A percentile compares a stretch with the other conserved stretches of the same genome.
Evolutionary conservation across 768 basidiomycete species (phyloP).

Genomic region (Rhizopogon roseolus): DNA sequence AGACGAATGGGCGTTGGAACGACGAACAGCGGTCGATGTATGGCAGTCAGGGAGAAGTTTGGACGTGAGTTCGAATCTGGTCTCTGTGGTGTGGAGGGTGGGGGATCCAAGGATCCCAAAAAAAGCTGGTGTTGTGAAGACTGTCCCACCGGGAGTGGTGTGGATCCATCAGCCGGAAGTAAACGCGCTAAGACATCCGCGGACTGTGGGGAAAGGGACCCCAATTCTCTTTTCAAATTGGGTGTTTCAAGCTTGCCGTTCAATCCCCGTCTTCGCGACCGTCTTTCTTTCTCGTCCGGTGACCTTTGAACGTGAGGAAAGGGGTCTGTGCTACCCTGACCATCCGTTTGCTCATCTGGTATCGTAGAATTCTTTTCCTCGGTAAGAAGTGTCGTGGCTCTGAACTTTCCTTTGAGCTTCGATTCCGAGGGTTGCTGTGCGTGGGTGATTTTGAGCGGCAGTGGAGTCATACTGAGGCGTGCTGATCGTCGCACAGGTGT

Average conservation of each 20-base stretch:
- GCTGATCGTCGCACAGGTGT: slow-evolving; percentile 35
- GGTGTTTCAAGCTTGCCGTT: background rate
- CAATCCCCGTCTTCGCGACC: slow-evolving; percentile 32
- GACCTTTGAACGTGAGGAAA: background rate
- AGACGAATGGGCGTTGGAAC: slow-evolving; percentile 25
- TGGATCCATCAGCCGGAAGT: slow-evolving; percentile 19
- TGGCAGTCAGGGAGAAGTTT: slow-evolving; percentile 12
- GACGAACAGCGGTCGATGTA: slow-evolving; percentile 23
- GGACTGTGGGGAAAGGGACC: slow-evolving; percentile 60
- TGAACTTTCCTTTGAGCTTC: slow-evolving; percentile 18
- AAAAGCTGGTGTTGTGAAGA: slow-evolving; percentile 10
- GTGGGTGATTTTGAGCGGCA: slow-evolving; percentile 5
- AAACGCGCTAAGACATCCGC: slow-evolving; percentile 35
- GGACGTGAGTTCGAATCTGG: slow-evolving; percentile 9
- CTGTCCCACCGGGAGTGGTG: slow-evolving; percentile 12
- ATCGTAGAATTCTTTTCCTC: background rate
- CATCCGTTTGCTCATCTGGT: background rate
- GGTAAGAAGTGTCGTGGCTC: slow-evolving; percentile 8
- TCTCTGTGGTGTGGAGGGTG: slow-evolving; percentile 17
- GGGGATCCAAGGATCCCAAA: slow-evolving; percentile 21
- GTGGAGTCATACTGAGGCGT: slow-evolving; percentile 30
- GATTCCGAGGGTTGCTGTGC: slow-evolving; percentile 13
- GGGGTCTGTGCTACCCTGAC: background rate
- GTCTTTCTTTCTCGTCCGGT: background rate
- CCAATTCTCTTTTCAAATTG: slow-evolving; percentile 36